Percentiles rank a stretch among this genome's conserved stretches.
These are phyloP conservation scores for Linum lewisii DNA, from an alignment of 345 rosid genomes.

Conservation along the genomic window DNA sequence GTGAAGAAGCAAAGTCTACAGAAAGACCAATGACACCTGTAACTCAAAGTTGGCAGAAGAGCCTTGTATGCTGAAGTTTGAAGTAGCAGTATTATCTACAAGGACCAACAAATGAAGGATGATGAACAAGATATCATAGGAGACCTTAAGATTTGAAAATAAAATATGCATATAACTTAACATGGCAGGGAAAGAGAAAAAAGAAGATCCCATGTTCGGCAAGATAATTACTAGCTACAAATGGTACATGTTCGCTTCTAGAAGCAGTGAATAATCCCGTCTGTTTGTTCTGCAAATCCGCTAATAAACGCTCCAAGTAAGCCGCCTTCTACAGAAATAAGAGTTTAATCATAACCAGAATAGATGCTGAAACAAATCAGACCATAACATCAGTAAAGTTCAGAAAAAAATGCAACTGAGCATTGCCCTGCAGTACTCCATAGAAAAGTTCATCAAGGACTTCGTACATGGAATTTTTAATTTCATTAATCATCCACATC, in stretches of 20 bases:
- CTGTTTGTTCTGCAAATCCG: constrained; percentile 19
- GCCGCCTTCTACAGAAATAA: constrained; percentile 30
- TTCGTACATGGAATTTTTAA: background rate
- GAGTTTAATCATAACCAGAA: constrained; percentile 4
- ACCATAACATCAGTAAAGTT: constrained; percentile 7
- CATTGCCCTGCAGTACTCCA: background rate
- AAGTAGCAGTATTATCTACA: constrained; percentile 25
- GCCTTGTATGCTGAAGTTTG: constrained; percentile 21
- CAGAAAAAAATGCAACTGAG: background rate
- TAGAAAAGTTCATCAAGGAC: background rate
- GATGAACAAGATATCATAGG: background rate
- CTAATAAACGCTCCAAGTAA: constrained; percentile 29
- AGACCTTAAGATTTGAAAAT: background rate
- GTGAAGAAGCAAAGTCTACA: background rate
- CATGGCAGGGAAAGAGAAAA: background rate
- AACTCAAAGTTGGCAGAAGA: constrained; percentile 36
- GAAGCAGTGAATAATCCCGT: constrained; percentile 12
- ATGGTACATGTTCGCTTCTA: constrained; percentile 13
- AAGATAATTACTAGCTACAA: constrained; percentile 22
- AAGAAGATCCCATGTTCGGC: constrained; percentile 4
- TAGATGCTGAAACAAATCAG: background rate
- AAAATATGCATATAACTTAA: background rate
- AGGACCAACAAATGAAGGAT: background rate
- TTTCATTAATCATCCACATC: background rate
- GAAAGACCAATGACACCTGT: constrained; percentile 35